Conservation (phyloP, 495 filamentous ascomycete species). For the Daldinia grandis region DNA sequence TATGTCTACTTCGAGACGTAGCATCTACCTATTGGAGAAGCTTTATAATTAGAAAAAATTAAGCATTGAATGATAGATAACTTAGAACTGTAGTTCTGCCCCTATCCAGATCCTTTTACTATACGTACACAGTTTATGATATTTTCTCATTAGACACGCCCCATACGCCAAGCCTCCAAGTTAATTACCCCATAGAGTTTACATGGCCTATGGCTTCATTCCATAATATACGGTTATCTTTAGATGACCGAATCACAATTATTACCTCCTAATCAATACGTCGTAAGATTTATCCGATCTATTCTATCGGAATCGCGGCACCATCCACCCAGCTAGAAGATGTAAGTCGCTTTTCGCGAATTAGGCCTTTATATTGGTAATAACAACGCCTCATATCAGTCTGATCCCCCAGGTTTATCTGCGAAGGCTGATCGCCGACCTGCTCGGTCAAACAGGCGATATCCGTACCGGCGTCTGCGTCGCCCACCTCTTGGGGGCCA, state of each 20-base stretch:
- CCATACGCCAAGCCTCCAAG: neutral
- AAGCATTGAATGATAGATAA: neutral
- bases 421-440: conserved; percentile 9
- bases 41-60: neutral
- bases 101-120: neutral
- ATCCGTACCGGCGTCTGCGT: conserved; percentile 33
- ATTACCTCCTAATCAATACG: conserved; percentile 12
- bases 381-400: conserved; percentile 35
- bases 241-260: neutral
- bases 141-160: neutral
- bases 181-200: neutral
- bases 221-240: neutral
- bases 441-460: conserved; percentile 37
- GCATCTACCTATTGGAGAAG: neutral
- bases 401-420: conserved; percentile 4
- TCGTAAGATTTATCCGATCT: neutral
- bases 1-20: neutral
- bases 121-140: neutral
- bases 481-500: conserved; percentile 28
- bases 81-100: neutral
- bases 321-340: conserved; percentile 25
- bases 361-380: conserved; percentile 27
- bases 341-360: conserved; percentile 28
- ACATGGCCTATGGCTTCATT: neutral
- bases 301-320: conserved; percentile 23